Percentiles rank a stretch among this genome's conserved stretches.
phyloP scores from a whole-genome alignment of 768 basidiomycete species.

The Grammothele lineata region DNA sequence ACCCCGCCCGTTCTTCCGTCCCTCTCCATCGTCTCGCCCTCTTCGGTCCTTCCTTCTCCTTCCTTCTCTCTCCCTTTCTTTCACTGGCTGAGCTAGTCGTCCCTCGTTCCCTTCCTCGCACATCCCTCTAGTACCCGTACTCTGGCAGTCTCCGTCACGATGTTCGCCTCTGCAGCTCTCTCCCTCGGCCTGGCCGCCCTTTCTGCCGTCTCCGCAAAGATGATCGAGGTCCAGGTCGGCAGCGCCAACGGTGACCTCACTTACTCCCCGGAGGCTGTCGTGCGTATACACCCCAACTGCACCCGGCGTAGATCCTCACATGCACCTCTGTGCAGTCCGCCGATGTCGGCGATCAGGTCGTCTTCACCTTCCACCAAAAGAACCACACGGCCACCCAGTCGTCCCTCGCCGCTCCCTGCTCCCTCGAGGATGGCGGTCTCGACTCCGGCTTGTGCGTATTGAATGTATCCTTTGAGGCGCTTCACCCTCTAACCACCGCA shows the following conservation, averaged over 20 bases:
- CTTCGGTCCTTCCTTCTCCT: slow-evolving; percentile 22
- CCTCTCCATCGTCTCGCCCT: slow-evolving; percentile 20
- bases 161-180: slow-evolving; percentile 18
- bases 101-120: slow-evolving; percentile 35
- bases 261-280: slow-evolving; percentile 52
- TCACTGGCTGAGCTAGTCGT: slow-evolving; percentile 31
- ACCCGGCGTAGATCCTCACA: background rate
- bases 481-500: background rate
- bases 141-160: slow-evolving; percentile 4
- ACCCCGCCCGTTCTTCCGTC: slow-evolving; percentile 8
- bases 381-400: slow-evolving; percentile 38
- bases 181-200: slow-evolving; percentile 46
- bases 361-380: slow-evolving; percentile 56
- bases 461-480: too few species aligned
- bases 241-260: slow-evolving; percentile 35
- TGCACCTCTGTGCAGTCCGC: slow-evolving; percentile 33
- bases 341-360: slow-evolving; percentile 51
- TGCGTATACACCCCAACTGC: slow-evolving; percentile 24
- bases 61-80: slow-evolving; percentile 21
- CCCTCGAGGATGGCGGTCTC: slow-evolving; percentile 46
- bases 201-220: slow-evolving; percentile 45
- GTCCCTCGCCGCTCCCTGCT: slow-evolving; percentile 44
- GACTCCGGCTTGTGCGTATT: slow-evolving; percentile 59
- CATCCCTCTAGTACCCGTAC: slow-evolving; percentile 13
- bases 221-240: slow-evolving; percentile 54